These are phyloP conservation scores for Scleroderma citrinum DNA, from an alignment of 768 basidiomycete genomes.

Conservation along the genomic window DNA sequence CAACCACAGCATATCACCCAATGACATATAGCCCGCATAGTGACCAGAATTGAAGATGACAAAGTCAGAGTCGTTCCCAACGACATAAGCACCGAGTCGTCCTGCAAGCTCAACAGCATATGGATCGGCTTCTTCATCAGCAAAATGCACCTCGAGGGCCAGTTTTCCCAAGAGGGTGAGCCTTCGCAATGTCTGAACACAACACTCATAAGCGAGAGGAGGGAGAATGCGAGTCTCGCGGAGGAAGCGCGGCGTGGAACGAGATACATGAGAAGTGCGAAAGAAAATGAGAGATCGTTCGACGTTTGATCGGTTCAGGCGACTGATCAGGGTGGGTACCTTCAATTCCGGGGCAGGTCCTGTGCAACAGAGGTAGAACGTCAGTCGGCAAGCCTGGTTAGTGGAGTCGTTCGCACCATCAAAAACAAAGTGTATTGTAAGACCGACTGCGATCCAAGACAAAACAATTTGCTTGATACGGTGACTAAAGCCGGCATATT, in stretches of 20 bases:
- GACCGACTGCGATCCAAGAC: conserved; percentile 64
- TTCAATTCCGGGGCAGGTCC: conserved; percentile 70
- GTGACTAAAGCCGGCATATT: conserved; percentile 54
- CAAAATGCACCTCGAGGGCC: conserved; percentile 55
- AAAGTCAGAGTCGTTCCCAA: conserved; percentile 79
- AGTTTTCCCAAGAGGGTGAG: conserved; percentile 26
- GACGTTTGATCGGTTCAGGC: conserved; percentile 52
- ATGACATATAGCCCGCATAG: conserved; percentile 71
- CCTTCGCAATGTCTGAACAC: conserved; percentile 46
- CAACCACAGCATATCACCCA: conserved; percentile 72
- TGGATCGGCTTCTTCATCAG: conserved; percentile 79
- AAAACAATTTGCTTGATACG: conserved; percentile 46
- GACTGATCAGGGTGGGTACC: conserved; percentile 58
- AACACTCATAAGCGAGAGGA: conserved; percentile 54
- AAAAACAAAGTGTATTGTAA: conserved; percentile 71
- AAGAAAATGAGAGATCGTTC: conserved; percentile 71
- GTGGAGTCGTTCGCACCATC: conserved; percentile 51
- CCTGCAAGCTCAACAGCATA: conserved; percentile 82
- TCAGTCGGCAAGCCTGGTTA: background rate
- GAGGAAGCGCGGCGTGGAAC: conserved; percentile 61
- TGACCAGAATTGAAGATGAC: conserved; percentile 70
- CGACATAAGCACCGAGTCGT: conserved; percentile 64
- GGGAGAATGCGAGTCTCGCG: conserved; percentile 72
- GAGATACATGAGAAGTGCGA: conserved; percentile 63
- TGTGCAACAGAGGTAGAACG: conserved; percentile 24